Evolutionary conservation across 192 early-diverging fungal species (phyloP).

Genomic region (Kickxella alabastrina): DNA sequence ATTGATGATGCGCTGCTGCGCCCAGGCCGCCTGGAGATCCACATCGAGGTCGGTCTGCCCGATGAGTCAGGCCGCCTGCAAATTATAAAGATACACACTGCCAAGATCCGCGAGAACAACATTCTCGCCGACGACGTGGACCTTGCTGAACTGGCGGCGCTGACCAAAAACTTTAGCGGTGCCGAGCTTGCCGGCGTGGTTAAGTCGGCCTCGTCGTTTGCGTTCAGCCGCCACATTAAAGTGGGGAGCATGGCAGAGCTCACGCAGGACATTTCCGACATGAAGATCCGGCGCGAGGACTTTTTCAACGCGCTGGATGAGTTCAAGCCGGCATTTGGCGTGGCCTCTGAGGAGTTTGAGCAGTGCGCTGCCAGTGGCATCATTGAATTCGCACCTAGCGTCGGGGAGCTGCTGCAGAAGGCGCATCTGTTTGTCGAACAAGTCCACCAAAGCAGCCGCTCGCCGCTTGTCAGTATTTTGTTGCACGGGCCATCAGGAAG

Average conservation of each 20-base stretch:
- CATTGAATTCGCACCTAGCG: conserved; percentile 67
- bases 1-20: conserved; percentile 97
- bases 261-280: conserved; percentile 78
- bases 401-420: conserved; percentile 60
- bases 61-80: conserved; percentile 89
- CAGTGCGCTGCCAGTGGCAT: conserved; percentile 82
- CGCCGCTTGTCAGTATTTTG: conserved; percentile 87
- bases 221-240: conserved; percentile 94
- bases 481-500: conserved; percentile 82
- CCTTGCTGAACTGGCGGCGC: conserved; percentile 73
- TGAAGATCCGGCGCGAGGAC: conserved; percentile 82
- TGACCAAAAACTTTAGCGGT: conserved; percentile 96
- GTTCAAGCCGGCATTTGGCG: conserved; percentile 92
- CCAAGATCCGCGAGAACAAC: conserved; percentile 74
- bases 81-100: conserved; percentile 94
- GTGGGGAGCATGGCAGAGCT: conserved; percentile 82
- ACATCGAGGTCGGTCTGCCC: conserved; percentile 93
- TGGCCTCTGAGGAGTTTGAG: conserved; percentile 84
- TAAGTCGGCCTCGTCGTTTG: conserved; percentile 89
- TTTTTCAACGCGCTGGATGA: conserved; percentile 88
- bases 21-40: conserved; percentile 92
- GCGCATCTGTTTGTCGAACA: conserved; percentile 63
- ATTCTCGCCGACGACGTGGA: conserved; percentile 79
- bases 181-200: conserved; percentile 95
- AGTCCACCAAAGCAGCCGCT: conserved; percentile 73